Evolutionary conservation across 441 rosid genomes (phyloP).

Genomic region (Sinapis alba): DNA sequence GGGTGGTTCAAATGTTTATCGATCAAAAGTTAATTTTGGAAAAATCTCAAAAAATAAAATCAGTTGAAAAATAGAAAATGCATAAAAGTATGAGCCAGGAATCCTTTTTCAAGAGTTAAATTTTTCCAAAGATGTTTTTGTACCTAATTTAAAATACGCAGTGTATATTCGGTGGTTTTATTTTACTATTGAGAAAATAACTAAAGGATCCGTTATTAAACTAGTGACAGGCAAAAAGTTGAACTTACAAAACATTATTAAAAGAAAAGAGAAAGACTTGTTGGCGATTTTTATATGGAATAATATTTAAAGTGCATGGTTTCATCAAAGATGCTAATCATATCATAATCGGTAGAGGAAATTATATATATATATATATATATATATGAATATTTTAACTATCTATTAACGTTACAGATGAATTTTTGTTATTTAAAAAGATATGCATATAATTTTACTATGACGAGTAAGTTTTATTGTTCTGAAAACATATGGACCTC

Average conservation of each 20-base stretch:
- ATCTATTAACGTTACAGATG: not conserved
- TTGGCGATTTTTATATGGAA: conserved; percentile 7
- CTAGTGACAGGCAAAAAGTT: conserved; percentile 14
- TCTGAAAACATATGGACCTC: not conserved
- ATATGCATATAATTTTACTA: not conserved
- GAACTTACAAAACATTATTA: conserved; percentile 12
- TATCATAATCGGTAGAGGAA: conserved; percentile 18
- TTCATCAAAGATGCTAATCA: conserved; percentile 25
- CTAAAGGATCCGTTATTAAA: not conserved
- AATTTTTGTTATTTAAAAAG: not conserved
- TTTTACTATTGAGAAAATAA: not conserved
- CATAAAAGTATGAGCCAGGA: not conserved
- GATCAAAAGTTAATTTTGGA: not conserved
- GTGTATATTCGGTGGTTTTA: not conserved
- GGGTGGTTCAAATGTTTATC: not conserved
- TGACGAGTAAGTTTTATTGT: not conserved
- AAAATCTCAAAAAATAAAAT: not conserved
- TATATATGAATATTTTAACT: not conserved
- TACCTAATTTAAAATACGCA: not conserved
- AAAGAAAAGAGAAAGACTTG: conserved; percentile 15
- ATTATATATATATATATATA: no score
- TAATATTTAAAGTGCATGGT: conserved; percentile 34
- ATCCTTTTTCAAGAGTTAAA: not conserved
- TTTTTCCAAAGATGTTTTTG: not conserved
- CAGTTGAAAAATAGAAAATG: not conserved